Evolutionary conservation across 371 early-diverging fungal species (phyloP).

Genomic region (Sporodiniella umbellata): DNA sequence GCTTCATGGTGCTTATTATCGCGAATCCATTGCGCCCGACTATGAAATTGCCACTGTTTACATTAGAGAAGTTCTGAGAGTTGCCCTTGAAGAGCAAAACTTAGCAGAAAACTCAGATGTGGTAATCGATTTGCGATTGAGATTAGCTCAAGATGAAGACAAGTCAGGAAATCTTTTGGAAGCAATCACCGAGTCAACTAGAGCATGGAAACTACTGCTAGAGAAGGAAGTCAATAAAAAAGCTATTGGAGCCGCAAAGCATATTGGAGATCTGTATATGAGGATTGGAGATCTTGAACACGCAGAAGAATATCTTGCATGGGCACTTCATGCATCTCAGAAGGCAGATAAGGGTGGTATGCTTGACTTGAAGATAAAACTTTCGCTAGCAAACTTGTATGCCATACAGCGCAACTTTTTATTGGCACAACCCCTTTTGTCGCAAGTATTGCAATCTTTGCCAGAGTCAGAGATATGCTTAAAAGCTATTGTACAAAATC

Average conservation of each 20-base stretch:
- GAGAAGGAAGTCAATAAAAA: conserved; percentile 4
- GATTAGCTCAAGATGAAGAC: conserved; percentile 36
- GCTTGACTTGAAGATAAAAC: conserved; percentile 23
- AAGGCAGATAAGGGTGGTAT: neutral
- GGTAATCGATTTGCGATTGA: conserved; percentile 32
- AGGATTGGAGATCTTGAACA: conserved; percentile 45
- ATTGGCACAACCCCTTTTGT: conserved; percentile 40
- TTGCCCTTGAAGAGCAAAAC: conserved; percentile 38
- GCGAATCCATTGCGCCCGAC: conserved; percentile 40
- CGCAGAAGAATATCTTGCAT: conserved; percentile 51
- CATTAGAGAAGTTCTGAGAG: conserved; percentile 33
- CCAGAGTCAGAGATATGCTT: conserved; percentile 30
- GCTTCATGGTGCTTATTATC: conserved; percentile 48
- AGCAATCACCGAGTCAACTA: conserved; percentile 40
- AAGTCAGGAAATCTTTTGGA: conserved; percentile 42
- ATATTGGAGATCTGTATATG: conserved; percentile 53
- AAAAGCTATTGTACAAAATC: conserved; percentile 46
- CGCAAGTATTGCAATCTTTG: conserved; percentile 30
- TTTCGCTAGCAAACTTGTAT: conserved; percentile 45
- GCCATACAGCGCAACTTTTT: conserved; percentile 42
- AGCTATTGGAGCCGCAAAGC: conserved; percentile 26
- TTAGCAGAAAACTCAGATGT: conserved; percentile 23
- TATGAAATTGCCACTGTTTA: conserved; percentile 39
- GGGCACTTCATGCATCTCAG: conserved; percentile 33
- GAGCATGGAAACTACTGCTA: conserved; percentile 34